Evolutionary conservation across 2,329 filamentous ascomycete genomes (phyloP).

Genomic region (Drechslerella coelobrocha): DNA sequence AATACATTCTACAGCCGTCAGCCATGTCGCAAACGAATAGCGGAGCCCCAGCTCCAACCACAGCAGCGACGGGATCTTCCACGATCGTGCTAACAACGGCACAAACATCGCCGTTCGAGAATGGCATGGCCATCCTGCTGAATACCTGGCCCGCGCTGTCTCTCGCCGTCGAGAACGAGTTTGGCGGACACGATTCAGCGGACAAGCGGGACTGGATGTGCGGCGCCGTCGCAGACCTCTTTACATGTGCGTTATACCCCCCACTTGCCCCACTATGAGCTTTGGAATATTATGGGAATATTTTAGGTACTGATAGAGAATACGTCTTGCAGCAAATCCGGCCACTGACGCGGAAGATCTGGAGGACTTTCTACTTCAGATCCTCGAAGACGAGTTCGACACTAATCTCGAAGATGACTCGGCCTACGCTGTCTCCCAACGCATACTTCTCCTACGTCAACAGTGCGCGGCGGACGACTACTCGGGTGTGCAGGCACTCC

Average conservation of each 20-base stretch:
- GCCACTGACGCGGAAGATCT: constrained; percentile 78
- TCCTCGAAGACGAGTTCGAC: constrained; percentile 96
- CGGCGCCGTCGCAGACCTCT: constrained; percentile 81
- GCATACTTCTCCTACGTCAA: constrained; percentile 72
- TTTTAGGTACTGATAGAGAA: not conserved
- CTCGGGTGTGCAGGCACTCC: constrained; percentile 66
- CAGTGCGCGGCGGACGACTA: constrained; percentile 65
- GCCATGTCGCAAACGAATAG: constrained; percentile 17
- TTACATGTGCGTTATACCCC: constrained; percentile 60
- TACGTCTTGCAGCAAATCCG: constrained; percentile 59
- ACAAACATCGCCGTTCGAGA: constrained; percentile 75
- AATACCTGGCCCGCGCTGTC: constrained; percentile 88
- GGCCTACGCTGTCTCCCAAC: constrained; percentile 73
- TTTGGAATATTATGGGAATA: constrained; percentile 58
- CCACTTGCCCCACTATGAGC: constrained; percentile 45
- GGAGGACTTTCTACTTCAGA: constrained; percentile 82
- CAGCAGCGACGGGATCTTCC: constrained; percentile 11
- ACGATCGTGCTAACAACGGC: constrained; percentile 56
- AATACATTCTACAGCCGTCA: too few species aligned
- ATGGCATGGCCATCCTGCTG: constrained; percentile 82
- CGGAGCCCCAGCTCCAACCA: not conserved
- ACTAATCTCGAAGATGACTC: constrained; percentile 90
- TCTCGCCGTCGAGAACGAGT: constrained; percentile 83
- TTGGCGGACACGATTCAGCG: constrained; percentile 80
- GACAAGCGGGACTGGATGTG: constrained; percentile 98